Conservation (phyloP, 768 basidiomycete species). For the Hypholoma sublateritium region DNA sequence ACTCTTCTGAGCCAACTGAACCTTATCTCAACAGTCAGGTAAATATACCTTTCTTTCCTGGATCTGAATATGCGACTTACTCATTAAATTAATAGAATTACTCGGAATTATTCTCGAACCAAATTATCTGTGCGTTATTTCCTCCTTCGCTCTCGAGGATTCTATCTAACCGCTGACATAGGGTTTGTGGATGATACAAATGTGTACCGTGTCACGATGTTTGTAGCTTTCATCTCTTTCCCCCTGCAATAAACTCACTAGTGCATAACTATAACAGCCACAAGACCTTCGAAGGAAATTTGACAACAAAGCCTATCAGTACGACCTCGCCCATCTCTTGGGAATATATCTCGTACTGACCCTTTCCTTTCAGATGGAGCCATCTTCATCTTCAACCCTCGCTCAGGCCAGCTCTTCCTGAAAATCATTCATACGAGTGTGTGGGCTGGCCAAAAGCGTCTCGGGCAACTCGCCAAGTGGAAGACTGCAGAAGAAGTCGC, state of each 20-base stretch:
- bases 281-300: slow-evolving; percentile 99
- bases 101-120: slow-evolving; percentile 95
- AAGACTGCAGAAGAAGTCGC: slow-evolving; percentile 99
- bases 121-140: slow-evolving; percentile 80
- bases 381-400: slow-evolving; percentile 99
- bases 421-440: slow-evolving; percentile 99
- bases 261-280: slow-evolving; percentile 54
- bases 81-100: slow-evolving; percentile 56
- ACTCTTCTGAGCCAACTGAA: slow-evolving; percentile 98
- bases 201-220: slow-evolving; percentile 98
- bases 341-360: slow-evolving; percentile 6
- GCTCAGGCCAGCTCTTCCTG: slow-evolving; percentile 96
- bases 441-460: slow-evolving; percentile 99
- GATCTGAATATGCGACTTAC: background rate
- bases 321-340: slow-evolving; percentile 21
- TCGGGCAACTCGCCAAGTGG: slow-evolving; percentile 99
- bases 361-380: slow-evolving; percentile 64
- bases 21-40: slow-evolving; percentile 97
- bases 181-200: slow-evolving; percentile 99
- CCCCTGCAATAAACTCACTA: slow-evolving; percentile 5
- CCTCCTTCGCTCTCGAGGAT: background rate
- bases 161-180: slow-evolving; percentile 21
- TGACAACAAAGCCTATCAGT: slow-evolving; percentile 99
- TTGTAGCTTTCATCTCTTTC: slow-evolving; percentile 18
- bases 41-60: background rate